These are phyloP conservation scores for Magnusiomyces paraingens DNA, from an alignment of 1,139 yeast genomes.

Conservation along the genomic window DNA sequence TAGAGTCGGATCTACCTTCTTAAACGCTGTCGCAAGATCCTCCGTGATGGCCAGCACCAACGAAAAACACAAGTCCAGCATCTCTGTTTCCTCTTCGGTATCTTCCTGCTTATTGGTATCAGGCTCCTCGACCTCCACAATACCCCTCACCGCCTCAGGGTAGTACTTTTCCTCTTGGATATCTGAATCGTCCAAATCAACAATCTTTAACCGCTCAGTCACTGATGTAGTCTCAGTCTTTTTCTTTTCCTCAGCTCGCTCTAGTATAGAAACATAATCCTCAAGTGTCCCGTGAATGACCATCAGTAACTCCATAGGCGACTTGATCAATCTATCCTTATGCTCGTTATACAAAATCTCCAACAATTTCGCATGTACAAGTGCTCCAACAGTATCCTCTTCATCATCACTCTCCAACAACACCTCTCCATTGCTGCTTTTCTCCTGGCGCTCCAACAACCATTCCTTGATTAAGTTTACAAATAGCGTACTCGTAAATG, in stretches of 20 bases:
- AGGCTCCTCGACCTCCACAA: conserved; percentile 17
- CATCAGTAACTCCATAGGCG: conserved; percentile 53
- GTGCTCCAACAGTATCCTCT: conserved; percentile 48
- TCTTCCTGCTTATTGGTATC: conserved; percentile 25
- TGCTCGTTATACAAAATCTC: conserved; percentile 58
- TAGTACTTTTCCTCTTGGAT: neutral
- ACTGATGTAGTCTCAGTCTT: neutral
- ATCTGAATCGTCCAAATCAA: conserved; percentile 8
- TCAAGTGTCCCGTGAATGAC: conserved; percentile 48
- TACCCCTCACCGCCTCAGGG: neutral
- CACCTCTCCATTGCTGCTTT: no score
- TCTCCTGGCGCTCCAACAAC: conserved; percentile 35
- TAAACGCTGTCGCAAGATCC: conserved; percentile 15
- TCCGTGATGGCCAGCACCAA: conserved; percentile 27
- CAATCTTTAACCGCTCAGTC: neutral
- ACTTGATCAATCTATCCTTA: conserved; percentile 53
- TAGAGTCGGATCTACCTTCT: conserved; percentile 1
- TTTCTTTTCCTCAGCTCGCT: conserved; percentile 7
- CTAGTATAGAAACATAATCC: conserved; percentile 21
- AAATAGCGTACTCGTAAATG: conserved; percentile 45
- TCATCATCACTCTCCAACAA: conserved; percentile 18
- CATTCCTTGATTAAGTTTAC: conserved; percentile 51
- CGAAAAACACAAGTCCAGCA: conserved; percentile 28
- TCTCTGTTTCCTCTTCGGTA: conserved; percentile 24
- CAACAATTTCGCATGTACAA: conserved; percentile 58